Conservation (phyloP, 257 asterid species). For the Capsicum chinense region DNA sequence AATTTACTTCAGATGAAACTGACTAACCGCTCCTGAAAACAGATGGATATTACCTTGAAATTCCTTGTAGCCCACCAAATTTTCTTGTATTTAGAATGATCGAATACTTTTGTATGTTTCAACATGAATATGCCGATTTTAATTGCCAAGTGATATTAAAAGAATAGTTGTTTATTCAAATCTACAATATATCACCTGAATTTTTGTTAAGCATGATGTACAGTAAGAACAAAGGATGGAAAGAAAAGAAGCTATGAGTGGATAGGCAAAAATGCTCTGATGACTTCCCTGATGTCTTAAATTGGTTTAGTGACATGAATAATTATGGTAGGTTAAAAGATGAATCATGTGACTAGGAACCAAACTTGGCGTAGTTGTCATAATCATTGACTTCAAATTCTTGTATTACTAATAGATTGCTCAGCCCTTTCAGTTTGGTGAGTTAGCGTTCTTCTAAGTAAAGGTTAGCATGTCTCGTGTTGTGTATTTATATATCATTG, state of each 20-base stretch:
- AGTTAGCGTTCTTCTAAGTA: background rate
- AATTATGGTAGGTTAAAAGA: background rate
- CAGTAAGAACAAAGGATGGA: background rate
- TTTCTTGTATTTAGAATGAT: background rate
- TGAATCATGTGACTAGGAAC: slow-evolving; percentile 17
- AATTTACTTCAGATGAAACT: slow-evolving; percentile 9
- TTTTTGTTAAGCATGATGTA: slow-evolving; percentile 9
- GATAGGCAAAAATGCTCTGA: background rate
- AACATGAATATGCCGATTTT: slow-evolving; percentile 1
- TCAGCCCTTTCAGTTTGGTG: background rate
- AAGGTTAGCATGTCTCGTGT: slow-evolving; percentile 10
- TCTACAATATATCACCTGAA: background rate
- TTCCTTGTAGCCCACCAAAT: background rate
- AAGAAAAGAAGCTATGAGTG: background rate
- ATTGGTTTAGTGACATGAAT: background rate
- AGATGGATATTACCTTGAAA: slow-evolving; percentile 2
- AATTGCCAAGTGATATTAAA: background rate
- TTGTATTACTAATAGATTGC: slow-evolving; percentile 18
- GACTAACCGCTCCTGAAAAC: background rate
- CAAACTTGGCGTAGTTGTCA: background rate
- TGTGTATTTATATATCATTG: background rate
- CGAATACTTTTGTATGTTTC: background rate
- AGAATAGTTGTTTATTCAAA: background rate
- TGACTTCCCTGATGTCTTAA: slow-evolving; percentile 21
- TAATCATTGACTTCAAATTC: slow-evolving; percentile 13